Evolutionary conservation across 2,329 filamentous ascomycete species (phyloP).

Genomic region (Exophiala calicioides): DNA sequence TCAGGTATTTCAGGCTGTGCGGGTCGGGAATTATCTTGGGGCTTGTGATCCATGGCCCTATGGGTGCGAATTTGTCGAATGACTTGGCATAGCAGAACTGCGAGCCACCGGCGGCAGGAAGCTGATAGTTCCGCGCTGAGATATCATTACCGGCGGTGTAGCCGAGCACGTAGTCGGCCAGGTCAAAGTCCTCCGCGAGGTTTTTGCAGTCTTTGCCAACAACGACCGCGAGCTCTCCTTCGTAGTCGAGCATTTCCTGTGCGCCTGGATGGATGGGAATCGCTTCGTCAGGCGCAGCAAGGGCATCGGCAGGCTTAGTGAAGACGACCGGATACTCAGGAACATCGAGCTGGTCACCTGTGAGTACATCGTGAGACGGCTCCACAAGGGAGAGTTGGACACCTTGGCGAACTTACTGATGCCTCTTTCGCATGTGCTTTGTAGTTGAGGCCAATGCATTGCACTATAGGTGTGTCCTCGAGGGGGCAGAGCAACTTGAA

Average conservation of each 20-base stretch:
- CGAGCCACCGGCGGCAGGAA: constrained; percentile 40
- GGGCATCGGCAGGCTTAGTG: constrained; percentile 35
- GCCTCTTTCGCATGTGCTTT: constrained; percentile 41
- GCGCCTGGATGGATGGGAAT: neutral
- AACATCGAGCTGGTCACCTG: constrained; percentile 38
- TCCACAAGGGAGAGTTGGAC: too few species aligned
- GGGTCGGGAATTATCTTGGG: constrained; percentile 39
- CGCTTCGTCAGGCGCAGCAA: neutral
- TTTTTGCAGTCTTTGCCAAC: constrained; percentile 39
- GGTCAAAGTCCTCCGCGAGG: constrained; percentile 37
- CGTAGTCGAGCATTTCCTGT: constrained; percentile 36
- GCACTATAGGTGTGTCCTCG: constrained; percentile 32
- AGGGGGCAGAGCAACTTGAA: constrained; percentile 55
- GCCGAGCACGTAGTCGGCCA: constrained; percentile 42
- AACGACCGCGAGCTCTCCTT: constrained; percentile 42
- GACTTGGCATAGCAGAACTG: constrained; percentile 44
- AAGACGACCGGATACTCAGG: constrained; percentile 40
- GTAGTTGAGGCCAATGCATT: constrained; percentile 51
- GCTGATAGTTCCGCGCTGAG: constrained; percentile 39
- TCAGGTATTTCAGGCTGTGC: constrained; percentile 40
- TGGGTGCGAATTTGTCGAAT: constrained; percentile 45
- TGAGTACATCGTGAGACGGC: too few species aligned
- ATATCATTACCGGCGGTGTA: constrained; percentile 45
- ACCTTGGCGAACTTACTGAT: too few species aligned
- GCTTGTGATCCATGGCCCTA: constrained; percentile 32